Conservation (phyloP, 192 early-diverging fungal genomes). For the Rhizoclosmatium globosum region DNA sequence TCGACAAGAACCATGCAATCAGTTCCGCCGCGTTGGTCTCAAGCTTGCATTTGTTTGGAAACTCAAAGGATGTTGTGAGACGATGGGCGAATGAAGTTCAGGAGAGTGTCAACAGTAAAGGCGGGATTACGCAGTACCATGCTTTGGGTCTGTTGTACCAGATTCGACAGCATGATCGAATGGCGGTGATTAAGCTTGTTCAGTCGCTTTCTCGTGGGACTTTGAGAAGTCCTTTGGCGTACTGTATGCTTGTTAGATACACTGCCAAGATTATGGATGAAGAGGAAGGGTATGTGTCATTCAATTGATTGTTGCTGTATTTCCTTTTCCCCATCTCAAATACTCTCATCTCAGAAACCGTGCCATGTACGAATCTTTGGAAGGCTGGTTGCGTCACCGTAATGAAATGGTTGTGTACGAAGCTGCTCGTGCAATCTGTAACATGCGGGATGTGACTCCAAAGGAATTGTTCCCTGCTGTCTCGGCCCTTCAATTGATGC, state of each 20-base stretch:
- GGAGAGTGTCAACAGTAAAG: conserved; percentile 92
- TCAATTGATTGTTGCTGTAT: background rate
- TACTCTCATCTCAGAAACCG: conserved; percentile 45
- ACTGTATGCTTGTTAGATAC: conserved; percentile 93
- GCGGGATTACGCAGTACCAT: conserved; percentile 96
- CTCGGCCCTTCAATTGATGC: conserved; percentile 88
- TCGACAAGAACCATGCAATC: conserved; percentile 91
- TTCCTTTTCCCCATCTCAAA: conserved; percentile 15
- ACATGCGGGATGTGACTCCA: conserved; percentile 79
- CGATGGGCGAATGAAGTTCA: conserved; percentile 98
- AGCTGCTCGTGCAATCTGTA: conserved; percentile 95
- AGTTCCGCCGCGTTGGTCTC: conserved; percentile 93
- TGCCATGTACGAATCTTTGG: conserved; percentile 84
- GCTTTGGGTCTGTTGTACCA: conserved; percentile 95
- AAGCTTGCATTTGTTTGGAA: conserved; percentile 82
- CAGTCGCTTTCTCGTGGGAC: conserved; percentile 80
- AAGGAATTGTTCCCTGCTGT: conserved; percentile 95
- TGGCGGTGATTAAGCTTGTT: conserved; percentile 97
- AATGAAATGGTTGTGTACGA: conserved; percentile 99
- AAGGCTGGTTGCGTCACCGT: conserved; percentile 91
- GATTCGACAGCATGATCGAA: conserved; percentile 95
- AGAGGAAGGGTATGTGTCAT: conserved; percentile 47
- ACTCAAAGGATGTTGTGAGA: conserved; percentile 90
- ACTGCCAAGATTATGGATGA: conserved; percentile 79
- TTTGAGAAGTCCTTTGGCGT: conserved; percentile 85